Evolutionary conservation across 1,284 basidiomycete species (phyloP).

Genomic region (Fomes fomentarius): DNA sequence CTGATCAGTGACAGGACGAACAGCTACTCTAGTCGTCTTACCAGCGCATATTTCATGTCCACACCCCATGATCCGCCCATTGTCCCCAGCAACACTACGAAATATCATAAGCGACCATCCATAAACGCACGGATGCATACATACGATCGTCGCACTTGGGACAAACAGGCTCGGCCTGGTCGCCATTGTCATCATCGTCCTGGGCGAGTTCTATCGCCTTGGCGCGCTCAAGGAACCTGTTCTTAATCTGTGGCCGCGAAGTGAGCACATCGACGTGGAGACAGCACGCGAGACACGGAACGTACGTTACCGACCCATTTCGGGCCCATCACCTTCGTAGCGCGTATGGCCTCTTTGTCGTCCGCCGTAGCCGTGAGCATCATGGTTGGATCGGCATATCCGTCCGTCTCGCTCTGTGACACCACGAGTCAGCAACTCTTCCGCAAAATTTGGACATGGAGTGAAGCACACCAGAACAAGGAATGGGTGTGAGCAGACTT

Average conservation of each 20-base stretch:
- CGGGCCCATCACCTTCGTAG: slow-evolving; percentile 56
- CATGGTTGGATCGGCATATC: slow-evolving; percentile 52
- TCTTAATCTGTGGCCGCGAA: slow-evolving; percentile 38
- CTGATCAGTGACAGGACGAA: neutral
- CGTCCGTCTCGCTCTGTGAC: slow-evolving; percentile 43
- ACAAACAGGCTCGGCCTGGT: slow-evolving; percentile 48
- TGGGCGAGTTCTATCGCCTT: slow-evolving; percentile 43
- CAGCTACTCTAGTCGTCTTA: slow-evolving; percentile 21
- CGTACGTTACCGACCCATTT: slow-evolving; percentile 55
- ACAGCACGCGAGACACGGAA: neutral
- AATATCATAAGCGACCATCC: too few relatives aligned
- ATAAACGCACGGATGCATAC: slow-evolving; percentile 25
- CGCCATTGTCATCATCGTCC: slow-evolving; percentile 45
- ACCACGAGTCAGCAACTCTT: too few relatives aligned
- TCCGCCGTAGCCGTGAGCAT: slow-evolving; percentile 40
- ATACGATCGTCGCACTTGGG: slow-evolving; percentile 59
- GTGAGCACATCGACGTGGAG: neutral
- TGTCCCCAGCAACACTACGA: slow-evolving; percentile 48
- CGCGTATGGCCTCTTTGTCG: slow-evolving; percentile 58
- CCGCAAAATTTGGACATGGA: too few relatives aligned
- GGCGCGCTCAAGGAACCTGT: slow-evolving; percentile 50
- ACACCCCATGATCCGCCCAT: slow-evolving; percentile 55
- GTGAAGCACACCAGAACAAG: slow-evolving; percentile 54
- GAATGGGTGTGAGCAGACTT: slow-evolving; percentile 67
- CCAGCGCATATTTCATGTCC: slow-evolving; percentile 66